Evolutionary conservation across 208 protist species (phyloP), one percentile per base, ranked within the genome.

Genomic region (Trypanosoma theileri): DNA sequence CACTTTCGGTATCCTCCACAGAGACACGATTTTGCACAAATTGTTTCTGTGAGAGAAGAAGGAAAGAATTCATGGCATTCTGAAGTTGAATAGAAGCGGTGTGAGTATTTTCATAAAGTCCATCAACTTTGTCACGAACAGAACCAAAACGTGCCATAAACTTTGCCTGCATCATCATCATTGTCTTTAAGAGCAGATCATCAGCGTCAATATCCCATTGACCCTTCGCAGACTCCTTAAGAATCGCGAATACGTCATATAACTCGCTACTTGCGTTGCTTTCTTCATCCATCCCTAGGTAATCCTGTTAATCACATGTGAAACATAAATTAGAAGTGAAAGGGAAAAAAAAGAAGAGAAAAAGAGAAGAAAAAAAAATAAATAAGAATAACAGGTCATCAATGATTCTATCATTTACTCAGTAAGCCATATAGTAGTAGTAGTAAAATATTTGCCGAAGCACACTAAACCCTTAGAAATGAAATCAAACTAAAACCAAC

Each of bases 11-110:
- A 60, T 77, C 81, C 13, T 84, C 82, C 4, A 66, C 66, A 26
- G 79, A 86, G 19, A 93, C 79, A 54, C 88, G 82, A 48, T 88
- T 86, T 69, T 93, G 88, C 21, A 93, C 80, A 76, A 93, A 93
- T 57, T 86, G 76, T 50, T 77, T 70, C 50, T 93, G 82, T 8
- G 88, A 80, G 0, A 93, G 66, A 22, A 91, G 69, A 22, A 81
- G 61, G 24, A 93, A 81, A 2, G 73, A 54, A 64, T 85, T 90
- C 64, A 88, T 79, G 13, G 77, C 66, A 69, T 91, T 93, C 21
- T 78, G 46, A 60, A 91, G 66, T 51, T 67, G 60, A 46, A 71
- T 60, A 70, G 79, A 77, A 11, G 75, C 65, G 3, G 69, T 69
- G 4, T 50, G 51, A 13, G 74, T 73, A 63, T 79, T 71, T 14